phyloP scores from a whole-genome alignment of 2,329 filamentous ascomycete species.

The Neoascochyta sp. region DNA sequence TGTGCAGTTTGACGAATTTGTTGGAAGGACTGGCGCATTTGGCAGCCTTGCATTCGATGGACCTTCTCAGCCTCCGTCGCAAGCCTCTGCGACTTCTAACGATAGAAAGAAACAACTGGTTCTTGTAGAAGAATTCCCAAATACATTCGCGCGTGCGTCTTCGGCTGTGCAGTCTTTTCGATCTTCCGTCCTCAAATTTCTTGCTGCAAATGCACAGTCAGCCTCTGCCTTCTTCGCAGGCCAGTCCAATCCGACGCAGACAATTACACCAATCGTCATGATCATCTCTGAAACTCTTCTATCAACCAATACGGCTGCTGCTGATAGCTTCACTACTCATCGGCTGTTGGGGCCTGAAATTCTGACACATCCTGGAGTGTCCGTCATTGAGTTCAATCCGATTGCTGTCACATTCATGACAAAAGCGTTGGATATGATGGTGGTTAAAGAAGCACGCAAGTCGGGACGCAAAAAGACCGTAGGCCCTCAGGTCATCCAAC shows the following conservation, averaged over 20 bases:
- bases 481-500: constrained; percentile 72
- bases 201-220: constrained; percentile 64
- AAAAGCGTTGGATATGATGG: constrained; percentile 76
- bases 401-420: constrained; percentile 81
- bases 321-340: constrained; percentile 91
- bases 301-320: constrained; percentile 76
- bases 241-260: constrained; percentile 17
- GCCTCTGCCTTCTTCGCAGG: constrained; percentile 43
- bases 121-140: constrained; percentile 51
- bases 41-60: constrained; percentile 59
- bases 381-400: constrained; percentile 85
- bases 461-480: constrained; percentile 73
- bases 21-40: constrained; percentile 77
- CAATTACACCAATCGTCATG: constrained; percentile 67
- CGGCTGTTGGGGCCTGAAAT: constrained; percentile 84
- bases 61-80: constrained; percentile 11
- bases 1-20: constrained; percentile 86
- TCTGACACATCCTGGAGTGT: constrained; percentile 72
- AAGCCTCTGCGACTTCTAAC: constrained; percentile 9
- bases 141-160: constrained; percentile 46
- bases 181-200: constrained; percentile 68
- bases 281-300: constrained; percentile 88
- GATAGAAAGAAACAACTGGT: constrained; percentile 40
- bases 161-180: constrained; percentile 56
- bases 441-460: constrained; percentile 78